A percentile compares a stretch with the other conserved stretches of the same genome.
phyloP scores from a whole-genome alignment of 2,329 filamentous ascomycete genomes.

The Penicillium sclerotigenum region DNA sequence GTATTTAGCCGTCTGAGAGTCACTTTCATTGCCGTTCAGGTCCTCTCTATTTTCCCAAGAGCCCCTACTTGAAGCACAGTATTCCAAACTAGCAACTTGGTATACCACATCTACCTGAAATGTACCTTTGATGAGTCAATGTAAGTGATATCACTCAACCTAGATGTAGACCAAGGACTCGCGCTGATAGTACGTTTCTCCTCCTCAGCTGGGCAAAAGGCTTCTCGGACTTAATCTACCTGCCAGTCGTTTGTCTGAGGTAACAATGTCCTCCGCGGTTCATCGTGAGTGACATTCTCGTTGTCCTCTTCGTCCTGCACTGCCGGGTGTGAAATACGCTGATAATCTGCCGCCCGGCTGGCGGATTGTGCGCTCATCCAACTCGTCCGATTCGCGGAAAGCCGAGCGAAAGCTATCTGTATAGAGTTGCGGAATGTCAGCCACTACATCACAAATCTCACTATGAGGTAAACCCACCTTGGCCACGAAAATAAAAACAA shows the following conservation, averaged over 20 bases:
- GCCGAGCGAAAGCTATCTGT: neutral
- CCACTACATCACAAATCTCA: neutral
- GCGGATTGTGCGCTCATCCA: slow-evolving; percentile 1
- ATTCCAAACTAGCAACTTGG: too few species aligned
- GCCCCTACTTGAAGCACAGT: too few species aligned
- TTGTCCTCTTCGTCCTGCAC: slow-evolving; percentile 1
- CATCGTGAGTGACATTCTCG: neutral
- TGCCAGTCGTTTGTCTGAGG: slow-evolving; percentile 6
- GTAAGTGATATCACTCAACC: neutral
- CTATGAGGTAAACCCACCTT: slow-evolving; percentile 19
- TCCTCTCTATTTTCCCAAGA: too few species aligned
- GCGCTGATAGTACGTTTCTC: neutral
- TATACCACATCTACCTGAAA: too few species aligned
- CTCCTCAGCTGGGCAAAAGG: neutral
- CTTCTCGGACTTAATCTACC: slow-evolving; percentile 3
- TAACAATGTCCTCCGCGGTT: slow-evolving; percentile 3
- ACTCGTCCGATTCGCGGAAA: neutral
- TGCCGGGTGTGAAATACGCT: slow-evolving; percentile 9
- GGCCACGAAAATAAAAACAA: slow-evolving; percentile 19
- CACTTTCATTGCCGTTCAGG: neutral
- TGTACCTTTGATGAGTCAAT: too few species aligned
- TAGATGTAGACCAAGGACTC: neutral
- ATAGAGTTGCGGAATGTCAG: neutral
- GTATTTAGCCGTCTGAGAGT: neutral
- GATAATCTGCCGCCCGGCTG: slow-evolving; percentile 2